Conservation (phyloP, 225 moss, liverwort and hornwort species). For the Thuidium tamariscinum region DNA sequence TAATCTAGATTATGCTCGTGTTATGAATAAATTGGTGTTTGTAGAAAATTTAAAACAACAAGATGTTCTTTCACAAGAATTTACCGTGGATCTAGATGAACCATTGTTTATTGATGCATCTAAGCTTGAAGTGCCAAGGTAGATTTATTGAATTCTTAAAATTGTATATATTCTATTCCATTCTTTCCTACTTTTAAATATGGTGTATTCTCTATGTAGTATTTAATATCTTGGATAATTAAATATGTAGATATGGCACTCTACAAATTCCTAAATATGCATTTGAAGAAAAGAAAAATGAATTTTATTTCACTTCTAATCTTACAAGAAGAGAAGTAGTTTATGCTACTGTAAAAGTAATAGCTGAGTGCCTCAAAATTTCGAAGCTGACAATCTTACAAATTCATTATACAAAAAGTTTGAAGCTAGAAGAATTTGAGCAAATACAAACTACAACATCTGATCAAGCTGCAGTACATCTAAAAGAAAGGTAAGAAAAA, state of each 20-base stretch:
- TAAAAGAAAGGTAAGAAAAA: slow-evolving; percentile 53
- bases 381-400: slow-evolving; percentile 53
- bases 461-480: slow-evolving; percentile 51
- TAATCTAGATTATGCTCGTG: slow-evolving; percentile 49
- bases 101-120: slow-evolving; percentile 1
- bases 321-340: slow-evolving; percentile 64
- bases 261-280: slow-evolving; percentile 47
- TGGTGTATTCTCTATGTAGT: rapidly evolving
- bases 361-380: slow-evolving; percentile 61
- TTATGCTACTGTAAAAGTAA: slow-evolving; percentile 49
- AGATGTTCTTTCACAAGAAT: slow-evolving; percentile 42
- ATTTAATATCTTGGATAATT: neutral
- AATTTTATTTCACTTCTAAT: slow-evolving; percentile 60
- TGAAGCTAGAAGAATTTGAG: slow-evolving; percentile 83
- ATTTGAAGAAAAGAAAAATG: slow-evolving; percentile 67
- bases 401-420: slow-evolving; percentile 70
- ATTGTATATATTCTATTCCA: neutral
- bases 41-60: slow-evolving; percentile 41
- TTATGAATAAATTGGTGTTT: slow-evolving; percentile 66
- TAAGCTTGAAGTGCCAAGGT: slow-evolving; percentile 42
- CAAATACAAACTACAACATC: slow-evolving; percentile 60
- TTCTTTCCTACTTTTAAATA: rapidly evolving
- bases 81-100: slow-evolving; percentile 25
- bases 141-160: neutral
- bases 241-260: slow-evolving; percentile 43